Evolutionary conservation across 2,329 filamentous ascomycete species (phyloP), one percentile per base, ranked within the genome.

Genomic region (Alternaria gansuensis): DNA sequence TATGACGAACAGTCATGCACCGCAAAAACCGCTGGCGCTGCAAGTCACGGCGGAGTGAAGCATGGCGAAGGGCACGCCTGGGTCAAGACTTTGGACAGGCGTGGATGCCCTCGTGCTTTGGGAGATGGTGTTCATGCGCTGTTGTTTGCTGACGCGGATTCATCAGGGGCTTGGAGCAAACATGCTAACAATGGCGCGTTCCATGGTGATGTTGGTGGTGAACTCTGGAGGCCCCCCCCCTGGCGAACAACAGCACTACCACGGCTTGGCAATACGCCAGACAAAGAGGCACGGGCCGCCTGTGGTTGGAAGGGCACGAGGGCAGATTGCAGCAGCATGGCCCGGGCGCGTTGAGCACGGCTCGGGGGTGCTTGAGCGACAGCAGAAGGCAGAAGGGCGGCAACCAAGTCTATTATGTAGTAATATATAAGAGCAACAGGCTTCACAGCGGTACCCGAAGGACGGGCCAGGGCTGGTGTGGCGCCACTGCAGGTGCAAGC

Each of bases 181-280:
- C 17, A 46, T 34, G 31, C 29, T 34, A 46, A 46, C 44, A 14
- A 14, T 29, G 44, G 44, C 29, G 29, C 44, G 34, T 37, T 50
- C 17, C 21, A 50, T n/a, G 24, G 46, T 50, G 33, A 50, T 50
- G 46, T 34, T 37, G 44, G 44, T 48, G 44, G 44, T 36, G 29
- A 48, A 26, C 17, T 48, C n/a, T 39, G 23, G 39, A 28, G 48
- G 34, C 48, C 9, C 9, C 39, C 9, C 39, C 34, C 48, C 24
- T 50, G 24, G 48, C 33, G 33, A 21, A 23, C 23, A 39, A 50
- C 41, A 49, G 43, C 39, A 52, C 60, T 58, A 39, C 45, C 28
- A 40, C 44, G 39, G 43, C 61, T 64, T 64, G 58, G 61, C 58
- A 62, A 64, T 64, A 64, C 46, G 51, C 46, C 55, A 28, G 41